A percentile compares a stretch with the other conserved stretches of the same genome.
These are phyloP conservation scores for Pseudocercospora musae DNA, from an alignment of 2,329 filamentous ascomycete genomes.

Conservation along the genomic window DNA sequence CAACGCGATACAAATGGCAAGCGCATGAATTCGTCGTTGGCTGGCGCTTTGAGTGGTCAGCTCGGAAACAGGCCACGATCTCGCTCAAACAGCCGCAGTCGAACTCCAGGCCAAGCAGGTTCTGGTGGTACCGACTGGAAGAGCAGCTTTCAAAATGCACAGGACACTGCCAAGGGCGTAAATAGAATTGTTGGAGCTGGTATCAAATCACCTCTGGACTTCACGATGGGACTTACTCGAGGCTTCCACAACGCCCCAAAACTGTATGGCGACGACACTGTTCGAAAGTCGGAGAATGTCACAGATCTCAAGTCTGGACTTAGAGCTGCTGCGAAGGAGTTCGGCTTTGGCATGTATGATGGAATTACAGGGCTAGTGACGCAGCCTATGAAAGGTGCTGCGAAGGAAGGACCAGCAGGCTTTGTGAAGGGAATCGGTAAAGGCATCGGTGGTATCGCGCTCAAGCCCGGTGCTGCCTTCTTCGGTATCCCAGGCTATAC, in stretches of 20 bases:
- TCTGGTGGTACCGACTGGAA: conserved; percentile 17
- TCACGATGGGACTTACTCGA: conserved; percentile 75
- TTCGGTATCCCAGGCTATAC: conserved; percentile 62
- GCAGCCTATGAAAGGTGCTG: conserved; percentile 65
- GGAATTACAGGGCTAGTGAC: conserved; percentile 72
- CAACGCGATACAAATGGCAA: conserved; percentile 6
- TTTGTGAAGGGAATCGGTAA: conserved; percentile 75
- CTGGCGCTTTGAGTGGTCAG: conserved; percentile 25
- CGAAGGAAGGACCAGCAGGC: conserved; percentile 60
- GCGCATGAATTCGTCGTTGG: conserved; percentile 21
- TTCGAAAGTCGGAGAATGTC: conserved; percentile 74
- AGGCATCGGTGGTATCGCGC: conserved; percentile 69
- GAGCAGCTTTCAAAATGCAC: conserved; percentile 26
- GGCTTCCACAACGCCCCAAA: conserved; percentile 86
- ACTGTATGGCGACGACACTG: conserved; percentile 79
- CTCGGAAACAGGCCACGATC: conserved; percentile 20
- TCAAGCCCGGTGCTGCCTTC: conserved; percentile 70
- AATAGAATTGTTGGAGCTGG: conserved; percentile 37
- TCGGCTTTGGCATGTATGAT: conserved; percentile 70
- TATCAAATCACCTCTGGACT: conserved; percentile 77
- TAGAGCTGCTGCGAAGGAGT: conserved; percentile 65
- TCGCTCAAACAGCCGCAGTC: conserved; percentile 22
- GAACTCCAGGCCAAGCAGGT: conserved; percentile 12
- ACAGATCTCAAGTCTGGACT: conserved; percentile 73
- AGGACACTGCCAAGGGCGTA: conserved; percentile 36